Percentiles rank a stretch among this genome's conserved stretches.
Conservation (phyloP, 2,329 filamentous ascomycete species). For the Alternaria novae-zelandiae region DNA sequence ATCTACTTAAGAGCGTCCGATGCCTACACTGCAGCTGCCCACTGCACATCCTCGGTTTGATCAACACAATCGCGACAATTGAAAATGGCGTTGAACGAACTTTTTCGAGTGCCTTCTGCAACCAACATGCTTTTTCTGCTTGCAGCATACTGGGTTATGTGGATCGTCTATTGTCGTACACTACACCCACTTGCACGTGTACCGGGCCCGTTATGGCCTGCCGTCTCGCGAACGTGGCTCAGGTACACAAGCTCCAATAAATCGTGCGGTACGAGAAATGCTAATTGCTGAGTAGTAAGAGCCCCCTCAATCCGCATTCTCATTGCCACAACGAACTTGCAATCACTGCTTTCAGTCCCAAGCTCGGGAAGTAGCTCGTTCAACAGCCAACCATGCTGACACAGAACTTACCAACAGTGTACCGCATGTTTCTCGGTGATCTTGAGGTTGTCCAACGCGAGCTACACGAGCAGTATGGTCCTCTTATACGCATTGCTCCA, state of each 20-base stretch:
- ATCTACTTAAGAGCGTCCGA: background rate
- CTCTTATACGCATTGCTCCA: conserved; percentile 23
- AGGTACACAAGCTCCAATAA: background rate
- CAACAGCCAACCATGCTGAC: background rate
- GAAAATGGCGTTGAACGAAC: background rate
- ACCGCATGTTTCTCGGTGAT: conserved; percentile 6
- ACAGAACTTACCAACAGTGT: background rate
- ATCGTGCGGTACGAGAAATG: background rate
- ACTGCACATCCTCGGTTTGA: background rate
- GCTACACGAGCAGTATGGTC: conserved; percentile 13
- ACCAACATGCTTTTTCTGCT: background rate
- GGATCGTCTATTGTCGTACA: conserved; percentile 10
- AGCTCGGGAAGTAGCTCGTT: background rate
- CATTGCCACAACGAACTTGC: background rate
- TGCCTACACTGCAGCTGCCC: background rate
- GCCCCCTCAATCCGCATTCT: background rate
- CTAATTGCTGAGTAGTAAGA: conserved; percentile 1
- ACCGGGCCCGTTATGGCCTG: conserved; percentile 12
- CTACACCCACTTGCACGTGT: conserved; percentile 14
- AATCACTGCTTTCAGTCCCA: background rate
- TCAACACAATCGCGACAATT: background rate
- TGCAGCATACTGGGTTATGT: background rate
- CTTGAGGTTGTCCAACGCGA: conserved; percentile 10
- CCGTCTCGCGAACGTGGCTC: conserved; percentile 6
- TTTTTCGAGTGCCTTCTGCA: background rate